Evolutionary conservation across 495 filamentous ascomycete species (phyloP), one percentile per base, ranked within the genome.

Genomic region (Pyrenula massariospora): DNA sequence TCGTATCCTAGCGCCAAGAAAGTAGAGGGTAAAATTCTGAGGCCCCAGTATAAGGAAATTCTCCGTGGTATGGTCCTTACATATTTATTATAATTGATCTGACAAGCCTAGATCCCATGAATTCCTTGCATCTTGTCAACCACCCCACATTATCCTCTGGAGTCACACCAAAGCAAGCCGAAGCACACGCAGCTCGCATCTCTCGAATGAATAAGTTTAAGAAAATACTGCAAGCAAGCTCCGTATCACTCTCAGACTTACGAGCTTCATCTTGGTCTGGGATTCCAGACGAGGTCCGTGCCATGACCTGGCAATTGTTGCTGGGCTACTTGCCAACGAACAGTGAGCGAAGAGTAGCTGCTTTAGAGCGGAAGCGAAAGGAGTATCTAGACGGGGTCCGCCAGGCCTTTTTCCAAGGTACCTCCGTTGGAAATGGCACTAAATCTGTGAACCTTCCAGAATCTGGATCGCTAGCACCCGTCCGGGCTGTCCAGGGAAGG

Each of bases 171-270:
- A 96, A 93, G 68, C 90, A 96, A 62, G 79, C 84, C 42, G 94
- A 96, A 61, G 84, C 84, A 15, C 85, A 96, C 64, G 87, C 87
- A 47, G 85, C 91, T 51, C 83, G 89, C 53, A 94, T 96, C 58
- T 86, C 88, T 1, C 84, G 91, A 56, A 98, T 98, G 67, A 97
- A 98, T 70, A 98, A 97, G 66, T 98, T 98, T 77, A 98, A 97
- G 66, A 84, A 85, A 57, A 87, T 98, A 22, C 74, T 98, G 12
- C 93, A 98, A 72, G 82, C 91, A 19, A 93, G 85, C 56, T 88
- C 88, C 1, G 92, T 97, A 65, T 85, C 89, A 24, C 69, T 96
- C 0, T 71, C 83, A 21, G 94, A 96, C 59, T 74, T 98, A 12
- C 79, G 93, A 55, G 78, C 88, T 59, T 75, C 89, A 24, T 86